Base-by-base conservation (phyloP, 768 basidiomycete species). In the Trametes cubensis region DNA sequence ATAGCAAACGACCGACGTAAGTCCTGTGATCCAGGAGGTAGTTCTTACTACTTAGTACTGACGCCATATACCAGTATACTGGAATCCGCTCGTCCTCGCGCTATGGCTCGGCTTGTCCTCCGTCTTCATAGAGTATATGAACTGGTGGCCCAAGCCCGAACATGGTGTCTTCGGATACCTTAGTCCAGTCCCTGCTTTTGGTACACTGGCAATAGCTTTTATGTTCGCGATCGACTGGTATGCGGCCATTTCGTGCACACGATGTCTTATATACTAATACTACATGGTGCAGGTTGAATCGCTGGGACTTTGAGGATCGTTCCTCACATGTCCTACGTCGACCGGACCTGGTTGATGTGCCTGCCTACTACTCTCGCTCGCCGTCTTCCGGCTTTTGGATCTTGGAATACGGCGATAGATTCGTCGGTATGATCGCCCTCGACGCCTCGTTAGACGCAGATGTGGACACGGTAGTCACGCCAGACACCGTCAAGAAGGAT, bases 151-250 rank as follows among this genome's bases (percentile, higher is more conserved):
- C 1, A 74, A 78, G 20, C 68, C 72, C 14, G 68, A 76, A 14
- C 67, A 77, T 61, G 81, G 84, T 8, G 61, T 72, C 25, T 50
- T 83, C 49, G 80, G 81, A 20, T 89, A 83, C 73, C 73, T 92
- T 11, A 73, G 72, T 20, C 83, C 87, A 0, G 45, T 90, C n/a
- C 88, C 89, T 6, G 83, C 85, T 7, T 83, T 93, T 67, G 90
- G 84, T 20, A 77, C 83, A 14, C 75, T 81, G 38, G 83, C 84
- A 2, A 81, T 89, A 34, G 88, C 87, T 0, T 66, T 91, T 14
- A 79, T 93, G 77, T 84, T 84, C 68, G 74, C 77, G 23, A 76
- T 88, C 46, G 91, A 93, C 71, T 92, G 91, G 91, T 90, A 63
- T 53, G 80, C 69, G 7, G 6, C 20, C 6, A 23, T 14, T 2